phyloP scores from a whole-genome alignment of 352 stramenopile genomes.

The Phytophthora pistaciae region DNA sequence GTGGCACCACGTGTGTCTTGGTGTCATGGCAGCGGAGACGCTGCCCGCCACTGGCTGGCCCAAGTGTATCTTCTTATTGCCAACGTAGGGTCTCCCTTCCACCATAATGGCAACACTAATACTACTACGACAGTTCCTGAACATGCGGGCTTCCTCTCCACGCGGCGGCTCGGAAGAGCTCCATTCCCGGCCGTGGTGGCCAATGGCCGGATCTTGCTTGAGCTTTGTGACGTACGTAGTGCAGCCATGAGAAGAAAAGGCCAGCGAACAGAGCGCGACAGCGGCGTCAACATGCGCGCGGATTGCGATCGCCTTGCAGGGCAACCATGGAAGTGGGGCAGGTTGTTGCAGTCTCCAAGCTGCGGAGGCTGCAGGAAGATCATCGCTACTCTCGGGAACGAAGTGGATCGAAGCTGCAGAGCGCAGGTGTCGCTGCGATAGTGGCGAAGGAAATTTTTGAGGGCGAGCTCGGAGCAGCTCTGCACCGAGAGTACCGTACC shows the following conservation, averaged over 20 bases:
- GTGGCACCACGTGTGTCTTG: not conserved
- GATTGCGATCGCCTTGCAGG: not conserved
- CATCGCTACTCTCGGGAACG: not conserved
- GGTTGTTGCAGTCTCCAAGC: not conserved
- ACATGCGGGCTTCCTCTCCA: not conserved
- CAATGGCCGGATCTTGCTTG: not conserved
- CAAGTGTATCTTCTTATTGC: slow-evolving; percentile 45
- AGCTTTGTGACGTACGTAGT: slow-evolving; percentile 27
- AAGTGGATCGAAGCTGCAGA: not conserved
- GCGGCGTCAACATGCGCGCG: not conserved
- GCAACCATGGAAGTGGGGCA: not conserved
- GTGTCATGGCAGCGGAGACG: slow-evolving; percentile 4
- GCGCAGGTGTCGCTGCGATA: not conserved
- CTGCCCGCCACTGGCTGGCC: slow-evolving; percentile 17
- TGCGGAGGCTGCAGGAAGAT: not conserved
- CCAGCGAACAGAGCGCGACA: slow-evolving; percentile 18
- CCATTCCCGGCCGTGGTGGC: not conserved
- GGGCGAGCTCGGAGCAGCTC: not conserved
- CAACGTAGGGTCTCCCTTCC: slow-evolving; percentile 38
- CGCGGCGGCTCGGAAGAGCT: not conserved
- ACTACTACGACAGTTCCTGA: slow-evolving; percentile 40
- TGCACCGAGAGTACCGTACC: not conserved
- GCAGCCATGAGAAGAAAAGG: slow-evolving; percentile 33
- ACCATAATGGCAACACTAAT: slow-evolving; percentile 38
- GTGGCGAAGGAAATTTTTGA: not conserved